Base-by-base conservation (phyloP, 129 eudicot species). In the Centella asiatica region DNA sequence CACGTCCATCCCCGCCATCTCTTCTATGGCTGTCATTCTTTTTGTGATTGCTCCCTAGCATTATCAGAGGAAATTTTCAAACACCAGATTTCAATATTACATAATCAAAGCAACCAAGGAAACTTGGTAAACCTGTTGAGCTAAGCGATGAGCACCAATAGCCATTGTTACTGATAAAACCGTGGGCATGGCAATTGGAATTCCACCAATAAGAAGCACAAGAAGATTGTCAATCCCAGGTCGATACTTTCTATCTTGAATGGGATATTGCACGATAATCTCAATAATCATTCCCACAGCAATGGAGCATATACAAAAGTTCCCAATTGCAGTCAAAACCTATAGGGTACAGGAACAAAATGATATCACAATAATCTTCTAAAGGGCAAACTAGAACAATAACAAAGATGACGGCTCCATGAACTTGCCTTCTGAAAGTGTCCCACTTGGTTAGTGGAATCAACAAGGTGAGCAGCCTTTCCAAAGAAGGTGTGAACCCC, bases 1-100 rank as follows among this genome's bases (percentile, higher is more conserved):
- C 60, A 93, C 99, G 56, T 93, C 99, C 99, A 93, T 93, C 25
- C 96, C 99, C 1, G 99, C 99, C 99, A 93, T 93, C 74, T 93
- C 99, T 73, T 93, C 99, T 53, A 93, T 93, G 9, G 99, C 99
- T 13, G 99, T 93, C 99, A 93, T 93, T 76, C 99, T 87, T 73
- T 93, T 93, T 25, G 99, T 93, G 36, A 93, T 93, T 19, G 99
- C 99, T 60, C 99, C 99, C 99, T 93, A 72, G 56, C 36, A 60
- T 36, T 62, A 44, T 48, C 37, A 4, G 44, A 11, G 45, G 29
- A 26, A 5, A 22, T 18, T 20, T 39, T 57, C 33, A 51, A 2
- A 62, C 17, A 60, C 52, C 28, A 64, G 36, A 27, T 50, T 14
- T 22, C 62, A 27, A 47, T 62, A 57, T 19, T 15, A 18, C 17